Base-by-base conservation (phyloP, 2,329 filamentous ascomycete genomes). In the Stachybotrys elegans region DNA sequence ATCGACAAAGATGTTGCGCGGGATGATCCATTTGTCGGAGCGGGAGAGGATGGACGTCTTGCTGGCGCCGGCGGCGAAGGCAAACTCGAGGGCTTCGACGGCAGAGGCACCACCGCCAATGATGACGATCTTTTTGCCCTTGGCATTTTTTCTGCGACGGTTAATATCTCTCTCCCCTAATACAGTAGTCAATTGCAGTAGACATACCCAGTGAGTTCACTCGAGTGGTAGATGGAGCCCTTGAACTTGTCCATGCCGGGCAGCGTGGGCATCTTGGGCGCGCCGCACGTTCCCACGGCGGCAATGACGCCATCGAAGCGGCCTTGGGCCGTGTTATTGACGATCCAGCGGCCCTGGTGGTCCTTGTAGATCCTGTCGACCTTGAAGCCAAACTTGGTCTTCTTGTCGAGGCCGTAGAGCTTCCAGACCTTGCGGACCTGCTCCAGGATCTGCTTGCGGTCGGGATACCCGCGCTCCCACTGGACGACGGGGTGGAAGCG, bases 1-100 rank as follows among this genome's bases (percentile, higher is more conserved):
- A 58, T 94, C 83, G 41, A 93, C 73, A 35, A 93, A 40, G 0
- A 86, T 71, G 51, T 94, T 93, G 8, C 89, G 78, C 0, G 88
- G 88, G 42, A 92, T 91, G 49, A 93, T 88, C 88, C 87, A 92
- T 61, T 92, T 93, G 54, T 92, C 87, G 13, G 81, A 86, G 19
- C 88, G 76, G 0, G 88, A 81, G 9, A 94, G 75, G 22, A 94
- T 82, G 45, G 81, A 83, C 0, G 84, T 83, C 55, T 88, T 81
- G 7, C 71, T 68, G 0, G 87, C 88, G 4, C 81, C 73, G 34
- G 81, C 76, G 12, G 78, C 69, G 11, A 83, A 77, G 1, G 86
- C 86, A 53, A 88, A 94, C 57, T 94, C 88, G 21, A 94, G 72
- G 0, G 86, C 87, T 60, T 94, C 88, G 5, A 94, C 83, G 3